Percentiles rank a stretch among this genome's conserved stretches.
These are phyloP conservation scores for Cytospora schulzeri DNA, from an alignment of 2,329 filamentous ascomycete species.

Conservation along the genomic window DNA sequence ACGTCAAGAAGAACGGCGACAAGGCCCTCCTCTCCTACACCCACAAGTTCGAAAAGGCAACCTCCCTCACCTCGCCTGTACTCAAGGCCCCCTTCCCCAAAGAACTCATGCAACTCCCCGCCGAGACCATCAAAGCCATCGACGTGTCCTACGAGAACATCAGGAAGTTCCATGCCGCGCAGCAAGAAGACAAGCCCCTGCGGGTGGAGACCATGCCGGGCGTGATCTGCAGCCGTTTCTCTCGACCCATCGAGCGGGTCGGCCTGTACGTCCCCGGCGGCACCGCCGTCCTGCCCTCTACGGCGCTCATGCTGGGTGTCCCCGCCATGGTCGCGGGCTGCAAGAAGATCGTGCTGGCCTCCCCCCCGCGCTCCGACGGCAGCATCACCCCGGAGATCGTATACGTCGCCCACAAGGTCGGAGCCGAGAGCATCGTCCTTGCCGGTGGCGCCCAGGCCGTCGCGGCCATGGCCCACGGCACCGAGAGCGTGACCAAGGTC, in stretches of 20 bases:
- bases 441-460: slow-evolving; percentile 95
- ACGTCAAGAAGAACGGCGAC: slow-evolving; percentile 82
- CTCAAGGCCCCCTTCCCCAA: slow-evolving; percentile 85
- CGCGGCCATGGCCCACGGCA: slow-evolving; percentile 96
- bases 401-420: slow-evolving; percentile 95
- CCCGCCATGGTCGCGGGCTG: slow-evolving; percentile 97
- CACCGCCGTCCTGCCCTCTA: slow-evolving; percentile 94
- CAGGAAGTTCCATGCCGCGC: slow-evolving; percentile 87
- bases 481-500: slow-evolving; percentile 90
- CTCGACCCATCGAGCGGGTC: slow-evolving; percentile 90
- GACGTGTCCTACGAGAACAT: slow-evolving; percentile 95
- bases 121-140: slow-evolving; percentile 88
- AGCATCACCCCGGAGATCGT: slow-evolving; percentile 95
- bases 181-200: slow-evolving; percentile 80
- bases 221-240: slow-evolving; percentile 91
- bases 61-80: slow-evolving; percentile 84
- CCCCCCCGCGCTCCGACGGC: slow-evolving; percentile 85
- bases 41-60: slow-evolving; percentile 97
- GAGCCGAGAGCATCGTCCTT: slow-evolving; percentile 92
- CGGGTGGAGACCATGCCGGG: slow-evolving; percentile 97
- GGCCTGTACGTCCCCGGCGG: slow-evolving; percentile 95
- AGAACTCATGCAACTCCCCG: slow-evolving; percentile 79
- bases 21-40: slow-evolving; percentile 89
- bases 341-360: slow-evolving; percentile 90
- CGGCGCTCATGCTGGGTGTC: slow-evolving; percentile 96